Base-by-base conservation (phyloP, 768 basidiomycete species). In the Cyclocybe aegerita region DNA sequence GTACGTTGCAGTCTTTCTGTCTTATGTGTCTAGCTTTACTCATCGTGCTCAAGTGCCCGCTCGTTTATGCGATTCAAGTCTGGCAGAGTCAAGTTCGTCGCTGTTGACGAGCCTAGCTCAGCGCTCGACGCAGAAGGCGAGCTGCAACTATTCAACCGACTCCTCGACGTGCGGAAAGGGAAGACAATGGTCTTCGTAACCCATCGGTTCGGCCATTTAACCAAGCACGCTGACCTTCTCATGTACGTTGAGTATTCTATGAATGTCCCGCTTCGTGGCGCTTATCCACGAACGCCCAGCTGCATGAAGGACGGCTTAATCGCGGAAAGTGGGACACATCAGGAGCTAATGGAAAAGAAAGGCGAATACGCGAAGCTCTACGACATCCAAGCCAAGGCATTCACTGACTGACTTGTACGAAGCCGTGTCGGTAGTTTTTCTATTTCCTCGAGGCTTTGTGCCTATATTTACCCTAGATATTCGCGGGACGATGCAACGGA, bases 61-160 rank as follows among this genome's bases (percentile, higher is more conserved):
- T 70, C 67, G 9, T 77, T 75, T 49, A 73, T 74, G 69, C 62
- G 72, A 33, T 59, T 66, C 48, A 63, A 61, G 36, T 69, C 63
- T 12, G 62, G 59, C 9, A 56, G 71, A 1, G 68, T 74, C 14
- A 70, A 68, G 23, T 71, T 83, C 9, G 65, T 83, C n/a, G 71
- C 79, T 2, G 72, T 79, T 2, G 84, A 86, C 53, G 83, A 85
- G 58, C 80, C 81, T 0, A 80, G 71, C 23, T 79, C 80, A 0
- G 72, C 77, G 4, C 54, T 83, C 36, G 83, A 84, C 47, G 71
- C 83, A 9, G 59, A 75, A 35, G 75, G 71, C 0, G 83, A 85
- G 59, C 71, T 65, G 12, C 65, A 71, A 1, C 64, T 83, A 11
- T 70, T 81, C 42, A 55, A 68, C 15, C 60, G 63, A 6, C 59